A percentile compares a stretch with the other conserved stretches of the same genome.
phyloP scores from a whole-genome alignment of 441 rosid genomes.

The Syzygium malaccense region DNA sequence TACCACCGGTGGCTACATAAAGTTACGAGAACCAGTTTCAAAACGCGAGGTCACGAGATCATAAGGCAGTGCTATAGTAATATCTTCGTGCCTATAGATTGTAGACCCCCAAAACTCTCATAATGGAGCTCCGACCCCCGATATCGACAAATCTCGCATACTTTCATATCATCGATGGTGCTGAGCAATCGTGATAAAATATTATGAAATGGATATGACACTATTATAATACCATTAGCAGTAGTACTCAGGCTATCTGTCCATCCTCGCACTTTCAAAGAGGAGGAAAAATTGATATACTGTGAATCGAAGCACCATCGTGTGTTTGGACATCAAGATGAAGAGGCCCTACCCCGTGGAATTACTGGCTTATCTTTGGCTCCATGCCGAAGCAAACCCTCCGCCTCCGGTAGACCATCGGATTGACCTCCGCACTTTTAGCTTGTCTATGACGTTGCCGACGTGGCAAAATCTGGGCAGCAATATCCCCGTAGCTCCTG shows the following conservation, averaged over 20 bases:
- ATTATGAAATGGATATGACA: not conserved
- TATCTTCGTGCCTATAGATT: too few species aligned
- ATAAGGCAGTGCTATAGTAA: too few species aligned
- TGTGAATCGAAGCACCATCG: too few species aligned
- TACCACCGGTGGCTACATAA: not conserved
- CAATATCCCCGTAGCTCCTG: too few species aligned
- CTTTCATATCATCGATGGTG: not conserved
- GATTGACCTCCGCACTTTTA: too few species aligned
- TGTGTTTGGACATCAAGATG: not conserved
- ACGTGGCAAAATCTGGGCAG: too few species aligned
- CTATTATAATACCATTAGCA: not conserved
- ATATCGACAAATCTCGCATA: not conserved
- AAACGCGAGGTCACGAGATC: too few species aligned
- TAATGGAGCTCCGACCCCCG: not conserved
- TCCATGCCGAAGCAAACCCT: not conserved
- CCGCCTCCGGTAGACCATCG: too few species aligned
- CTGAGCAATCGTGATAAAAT: not conserved
- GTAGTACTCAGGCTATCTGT: not conserved
- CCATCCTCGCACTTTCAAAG: too few species aligned
- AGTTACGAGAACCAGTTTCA: not conserved
- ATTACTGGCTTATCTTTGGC: not conserved
- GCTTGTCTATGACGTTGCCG: too few species aligned
- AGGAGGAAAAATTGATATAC: too few species aligned
- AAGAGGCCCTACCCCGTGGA: not conserved
- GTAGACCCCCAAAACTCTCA: not conserved